These are phyloP conservation scores for Sanghuangporus sanghuang DNA, from an alignment of 1,284 basidiomycete genomes.

Conservation along the genomic window DNA sequence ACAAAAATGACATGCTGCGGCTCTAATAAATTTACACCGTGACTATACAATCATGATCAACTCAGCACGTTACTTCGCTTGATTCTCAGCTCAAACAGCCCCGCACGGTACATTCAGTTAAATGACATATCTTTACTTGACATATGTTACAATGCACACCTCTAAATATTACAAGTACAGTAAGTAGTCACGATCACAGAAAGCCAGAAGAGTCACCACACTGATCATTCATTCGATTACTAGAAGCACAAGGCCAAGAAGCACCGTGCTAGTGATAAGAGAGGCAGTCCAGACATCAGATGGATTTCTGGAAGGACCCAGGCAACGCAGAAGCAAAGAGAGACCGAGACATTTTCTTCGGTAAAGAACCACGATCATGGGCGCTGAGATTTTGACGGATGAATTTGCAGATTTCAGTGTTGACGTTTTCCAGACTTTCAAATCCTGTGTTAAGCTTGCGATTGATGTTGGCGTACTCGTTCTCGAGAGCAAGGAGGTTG, in stretches of 20 bases:
- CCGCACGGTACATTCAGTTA: too few species aligned
- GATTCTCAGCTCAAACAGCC: not conserved
- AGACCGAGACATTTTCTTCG: constrained; percentile 33
- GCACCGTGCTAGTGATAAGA: not conserved
- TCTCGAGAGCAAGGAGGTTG: constrained; percentile 36
- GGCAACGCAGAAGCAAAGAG: constrained; percentile 24
- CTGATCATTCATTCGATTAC: not conserved
- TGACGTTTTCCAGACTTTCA: constrained; percentile 32
- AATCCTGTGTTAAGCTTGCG: constrained; percentile 27
- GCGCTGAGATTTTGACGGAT: constrained; percentile 29
- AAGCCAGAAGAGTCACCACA: not conserved
- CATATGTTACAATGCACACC: too few species aligned
- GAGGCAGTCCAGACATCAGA: not conserved
- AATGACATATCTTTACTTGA: too few species aligned
- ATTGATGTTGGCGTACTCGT: constrained; percentile 35
- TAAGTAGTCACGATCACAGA: too few species aligned
- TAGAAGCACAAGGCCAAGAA: not conserved
- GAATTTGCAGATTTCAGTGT: constrained; percentile 25
- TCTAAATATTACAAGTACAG: not conserved
- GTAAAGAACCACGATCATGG: constrained; percentile 32
- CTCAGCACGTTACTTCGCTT: not conserved
- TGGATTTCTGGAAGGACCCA: constrained; percentile 14
- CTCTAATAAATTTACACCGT: not conserved
- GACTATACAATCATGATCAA: not conserved
- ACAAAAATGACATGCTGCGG: constrained; percentile 3